Conservation (phyloP, 768 basidiomycete genomes). For the Trametopsis cervina region DNA sequence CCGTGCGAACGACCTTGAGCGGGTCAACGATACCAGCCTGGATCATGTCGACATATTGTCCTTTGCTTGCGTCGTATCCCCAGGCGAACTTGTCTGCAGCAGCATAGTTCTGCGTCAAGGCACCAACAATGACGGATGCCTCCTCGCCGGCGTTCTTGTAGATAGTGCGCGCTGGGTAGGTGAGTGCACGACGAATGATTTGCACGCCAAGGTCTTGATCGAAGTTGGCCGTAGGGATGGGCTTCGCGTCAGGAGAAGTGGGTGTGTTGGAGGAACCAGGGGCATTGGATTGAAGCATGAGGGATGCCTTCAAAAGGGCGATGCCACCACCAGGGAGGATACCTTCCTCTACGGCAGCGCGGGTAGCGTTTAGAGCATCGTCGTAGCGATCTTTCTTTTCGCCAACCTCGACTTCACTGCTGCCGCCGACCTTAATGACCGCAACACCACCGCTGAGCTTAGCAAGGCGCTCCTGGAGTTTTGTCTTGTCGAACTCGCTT, state of each 20-base stretch:
- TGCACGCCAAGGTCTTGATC: constrained; percentile 95
- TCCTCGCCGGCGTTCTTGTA: constrained; percentile 94
- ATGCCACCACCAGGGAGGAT: constrained; percentile 96
- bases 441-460: constrained; percentile 96
- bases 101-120: constrained; percentile 64
- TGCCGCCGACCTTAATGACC: constrained; percentile 96
- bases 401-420: constrained; percentile 90
- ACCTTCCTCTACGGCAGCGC: constrained; percentile 97
- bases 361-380: constrained; percentile 95
- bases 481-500: constrained; percentile 88
- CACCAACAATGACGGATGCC: constrained; percentile 87
- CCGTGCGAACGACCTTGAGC: constrained; percentile 91
- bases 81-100: constrained; percentile 69
- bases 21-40: constrained; percentile 92
- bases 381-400: constrained; percentile 99
- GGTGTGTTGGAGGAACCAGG: constrained; percentile 27
- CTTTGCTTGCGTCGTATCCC: constrained; percentile 90
- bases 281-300: constrained; percentile 50
- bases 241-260: constrained; percentile 48
- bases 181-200: constrained; percentile 84
- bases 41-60: constrained; percentile 95
- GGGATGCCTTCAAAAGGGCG: constrained; percentile 81
- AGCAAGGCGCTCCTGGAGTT: constrained; percentile 94
- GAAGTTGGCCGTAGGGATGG: constrained; percentile 83
- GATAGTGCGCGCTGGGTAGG: constrained; percentile 81